Percentiles rank a stretch among this genome's conserved stretches.
phyloP scores from a whole-genome alignment of 129 eudicot genomes.

The Arctium minus region DNA sequence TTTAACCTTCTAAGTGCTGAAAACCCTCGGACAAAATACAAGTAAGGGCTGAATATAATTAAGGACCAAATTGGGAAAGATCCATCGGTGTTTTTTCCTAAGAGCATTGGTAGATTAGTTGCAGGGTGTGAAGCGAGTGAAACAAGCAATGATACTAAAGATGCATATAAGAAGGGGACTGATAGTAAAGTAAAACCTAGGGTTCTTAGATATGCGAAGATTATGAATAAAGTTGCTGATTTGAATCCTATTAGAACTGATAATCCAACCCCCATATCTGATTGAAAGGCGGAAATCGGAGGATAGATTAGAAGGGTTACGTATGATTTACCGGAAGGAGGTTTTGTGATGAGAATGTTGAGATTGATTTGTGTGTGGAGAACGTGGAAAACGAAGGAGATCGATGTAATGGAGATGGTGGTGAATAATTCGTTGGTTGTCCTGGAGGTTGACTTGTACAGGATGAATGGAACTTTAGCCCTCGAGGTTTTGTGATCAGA shows the following conservation, averaged over 20 bases:
- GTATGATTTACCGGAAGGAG: background rate
- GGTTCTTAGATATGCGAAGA: constrained; percentile 38
- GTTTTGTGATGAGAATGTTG: background rate
- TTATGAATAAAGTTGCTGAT: constrained; percentile 44
- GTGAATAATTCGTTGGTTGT: no score
- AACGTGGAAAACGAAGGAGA: background rate
- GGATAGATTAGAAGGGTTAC: background rate
- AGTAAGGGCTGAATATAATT: constrained; percentile 62
- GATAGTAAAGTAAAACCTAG: constrained; percentile 47
- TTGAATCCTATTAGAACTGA: constrained; percentile 58
- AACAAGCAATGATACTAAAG: constrained; percentile 55
- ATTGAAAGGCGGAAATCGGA: background rate
- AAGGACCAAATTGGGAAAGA: constrained; percentile 61
- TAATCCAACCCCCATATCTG: constrained; percentile 60
- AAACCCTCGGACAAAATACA: constrained; percentile 60
- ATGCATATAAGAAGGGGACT: constrained; percentile 66
- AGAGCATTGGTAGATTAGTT: constrained; percentile 65
- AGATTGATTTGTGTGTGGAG: background rate
- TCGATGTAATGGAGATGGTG: background rate
- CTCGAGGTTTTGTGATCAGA: no score
- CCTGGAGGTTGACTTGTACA: no score
- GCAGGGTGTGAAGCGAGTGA: constrained; percentile 69
- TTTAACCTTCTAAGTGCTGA: constrained; percentile 47
- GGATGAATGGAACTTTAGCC: no score
- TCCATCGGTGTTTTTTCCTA: constrained; percentile 75